Conservation (phyloP, 768 basidiomycete genomes). For the Albatrellus ellisii region DNA sequence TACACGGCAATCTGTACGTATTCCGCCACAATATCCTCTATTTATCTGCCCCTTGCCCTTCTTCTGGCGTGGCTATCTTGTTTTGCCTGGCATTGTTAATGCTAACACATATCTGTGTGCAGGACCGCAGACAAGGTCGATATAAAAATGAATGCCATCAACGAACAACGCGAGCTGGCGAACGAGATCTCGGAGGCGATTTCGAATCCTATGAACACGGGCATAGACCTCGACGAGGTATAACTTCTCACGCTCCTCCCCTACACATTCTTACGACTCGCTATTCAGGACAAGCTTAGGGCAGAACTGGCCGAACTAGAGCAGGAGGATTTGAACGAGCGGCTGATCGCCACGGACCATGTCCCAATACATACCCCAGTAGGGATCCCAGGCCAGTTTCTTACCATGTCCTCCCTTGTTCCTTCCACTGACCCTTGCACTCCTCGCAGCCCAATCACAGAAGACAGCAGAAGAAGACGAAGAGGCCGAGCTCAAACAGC, state of each 20-base stretch:
- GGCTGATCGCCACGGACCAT: slow-evolving; percentile 76
- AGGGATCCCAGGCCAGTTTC: slow-evolving; percentile 33
- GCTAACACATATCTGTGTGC: not conserved
- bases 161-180: slow-evolving; percentile 85
- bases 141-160: slow-evolving; percentile 71
- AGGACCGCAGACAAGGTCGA: slow-evolving; percentile 88
- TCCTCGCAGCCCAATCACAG: slow-evolving; percentile 16
- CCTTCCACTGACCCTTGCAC: slow-evolving; percentile 3
- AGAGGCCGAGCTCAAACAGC: slow-evolving; percentile 73
- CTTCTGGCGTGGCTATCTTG: too few species aligned
- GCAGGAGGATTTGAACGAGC: slow-evolving; percentile 76
- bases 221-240: slow-evolving; percentile 62
- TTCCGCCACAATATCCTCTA: not conserved
- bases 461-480: slow-evolving; percentile 77
- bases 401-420: slow-evolving; percentile 18
- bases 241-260: slow-evolving; percentile 12
- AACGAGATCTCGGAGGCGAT: slow-evolving; percentile 88
- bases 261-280: not conserved
- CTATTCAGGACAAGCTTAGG: slow-evolving; percentile 56
- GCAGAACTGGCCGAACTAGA: slow-evolving; percentile 79
- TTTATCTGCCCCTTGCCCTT: too few species aligned
- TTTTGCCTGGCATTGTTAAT: too few species aligned
- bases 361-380: slow-evolving; percentile 79
- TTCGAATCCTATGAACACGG: slow-evolving; percentile 50
- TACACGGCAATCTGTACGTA: not conserved